Evolutionary conservation across 768 basidiomycete species (phyloP).

Genomic region (Leccinum incarnatum): DNA sequence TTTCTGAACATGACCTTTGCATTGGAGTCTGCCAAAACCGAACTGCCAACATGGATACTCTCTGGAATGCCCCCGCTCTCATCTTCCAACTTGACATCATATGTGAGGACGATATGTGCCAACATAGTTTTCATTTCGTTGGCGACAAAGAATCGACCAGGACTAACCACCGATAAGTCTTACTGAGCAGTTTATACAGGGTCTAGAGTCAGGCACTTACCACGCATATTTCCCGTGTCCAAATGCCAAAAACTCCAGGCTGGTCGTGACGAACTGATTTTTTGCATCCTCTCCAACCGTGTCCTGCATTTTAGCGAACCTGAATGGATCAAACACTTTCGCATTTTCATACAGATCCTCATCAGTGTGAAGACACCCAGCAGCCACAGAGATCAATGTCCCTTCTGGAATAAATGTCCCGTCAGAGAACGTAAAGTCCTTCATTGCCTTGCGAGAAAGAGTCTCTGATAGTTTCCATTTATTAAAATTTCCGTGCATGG

Average conservation of each 20-base stretch:
- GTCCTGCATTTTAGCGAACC: slow-evolving; percentile 40
- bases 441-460: neutral
- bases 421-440: neutral
- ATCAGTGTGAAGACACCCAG: slow-evolving; percentile 16
- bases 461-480: neutral
- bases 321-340: slow-evolving; percentile 43
- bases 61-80: neutral
- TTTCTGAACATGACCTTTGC: slow-evolving; percentile 4
- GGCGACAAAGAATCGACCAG: slow-evolving; percentile 40
- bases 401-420: neutral
- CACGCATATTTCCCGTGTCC: neutral
- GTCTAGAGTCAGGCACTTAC: slow-evolving; percentile 7
- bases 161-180: neutral
- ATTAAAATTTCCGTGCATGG: neutral
- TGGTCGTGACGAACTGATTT: slow-evolving; percentile 8
- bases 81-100: slow-evolving; percentile 7
- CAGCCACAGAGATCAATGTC: neutral
- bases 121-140: slow-evolving; percentile 43
- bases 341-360: slow-evolving; percentile 31
- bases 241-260: neutral
- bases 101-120: slow-evolving; percentile 38
- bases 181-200: neutral
- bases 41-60: neutral
- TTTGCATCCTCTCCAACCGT: slow-evolving; percentile 29
- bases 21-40: neutral